Evolutionary conservation across 176 grass and related monocot genomes (phyloP), one percentile per base, ranked within the genome.

Genomic region (Phyllostachys edulis): DNA sequence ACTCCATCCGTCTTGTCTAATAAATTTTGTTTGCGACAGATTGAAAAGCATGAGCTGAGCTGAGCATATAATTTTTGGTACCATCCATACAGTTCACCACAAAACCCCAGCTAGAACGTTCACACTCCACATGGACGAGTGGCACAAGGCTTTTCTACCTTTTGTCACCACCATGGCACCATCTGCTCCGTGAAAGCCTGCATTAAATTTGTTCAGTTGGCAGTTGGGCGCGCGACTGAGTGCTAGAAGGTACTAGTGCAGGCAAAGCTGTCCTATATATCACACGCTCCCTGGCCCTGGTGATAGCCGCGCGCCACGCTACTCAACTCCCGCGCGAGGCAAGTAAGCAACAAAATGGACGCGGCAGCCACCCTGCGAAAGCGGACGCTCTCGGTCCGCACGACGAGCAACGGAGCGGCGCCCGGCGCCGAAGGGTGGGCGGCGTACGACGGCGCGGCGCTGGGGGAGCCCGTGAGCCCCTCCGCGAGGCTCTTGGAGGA

Each of bases 401-500:
- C 44, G 56, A 46, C 17, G 66, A 65, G 18, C 65, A 82, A 69
- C 6, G 72, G 75, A 46, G 75, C 7, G 15, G 80, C 64, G 63
- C 20, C 20, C 12, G 73, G 32, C 20, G 54, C 37, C 20, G 27
- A 29, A 4, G 44, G 72, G 50, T 13, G 16, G 64, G 13, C 34
- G 41, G 20, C 39, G 52, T 32, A 37, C 4, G 63, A 56, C 20
- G 32, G 72, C 23, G 36, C n/a, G 23, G 78, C 41, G 51, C 60
- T 17, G 56, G 87, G 73, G 5, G 81, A 94, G 76, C 95, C 80
- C 16, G 76, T 98, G 75, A 90, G 89, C 87, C 91, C 93, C 4
- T 88, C 91, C 0, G 96, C 87, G 37, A 63, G 85, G 82, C 75
- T 98, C 14, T 71, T 98, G 41, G 89, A 90, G 27, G 84, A 92